These are phyloP conservation scores for Abelmoschus esculentus DNA, from an alignment of 345 rosid species.

Conservation along the genomic window DNA sequence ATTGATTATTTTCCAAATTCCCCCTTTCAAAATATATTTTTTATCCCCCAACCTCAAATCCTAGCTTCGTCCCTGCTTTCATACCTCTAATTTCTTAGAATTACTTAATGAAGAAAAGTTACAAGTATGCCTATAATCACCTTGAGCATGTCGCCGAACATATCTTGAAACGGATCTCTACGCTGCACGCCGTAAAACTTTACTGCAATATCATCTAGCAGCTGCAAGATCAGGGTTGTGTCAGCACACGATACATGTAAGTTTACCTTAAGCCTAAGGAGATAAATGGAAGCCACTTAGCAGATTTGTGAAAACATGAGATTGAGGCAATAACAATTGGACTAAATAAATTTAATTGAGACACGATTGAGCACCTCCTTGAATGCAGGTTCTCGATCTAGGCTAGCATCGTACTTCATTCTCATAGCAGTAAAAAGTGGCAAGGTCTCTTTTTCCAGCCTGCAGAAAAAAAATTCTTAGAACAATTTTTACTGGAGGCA, in stretches of 20 bases:
- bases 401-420: slow-evolving; percentile 51
- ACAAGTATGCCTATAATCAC: neutral
- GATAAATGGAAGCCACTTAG: neutral
- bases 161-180: slow-evolving; percentile 74
- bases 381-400: slow-evolving; percentile 78
- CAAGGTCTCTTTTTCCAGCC: slow-evolving; percentile 84
- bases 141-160: slow-evolving; percentile 82
- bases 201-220: slow-evolving; percentile 79
- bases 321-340: too few species aligned
- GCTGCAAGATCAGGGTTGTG: slow-evolving; percentile 26
- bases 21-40: too few species aligned
- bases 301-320: too few species aligned
- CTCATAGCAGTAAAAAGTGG: slow-evolving; percentile 89
- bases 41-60: too few species aligned
- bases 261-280: neutral
- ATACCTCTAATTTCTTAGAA: neutral
- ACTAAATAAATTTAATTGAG: neutral
- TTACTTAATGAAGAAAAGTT: neutral
- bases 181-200: slow-evolving; percentile 74
- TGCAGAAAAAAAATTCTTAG: too few species aligned
- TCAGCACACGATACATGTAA: neutral
- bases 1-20: too few species aligned
- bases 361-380: slow-evolving; percentile 45
- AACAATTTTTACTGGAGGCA: too few species aligned
- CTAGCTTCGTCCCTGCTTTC: too few species aligned